These are phyloP conservation scores for Penicillium canariense DNA, from an alignment of 495 filamentous ascomycete genomes.

Conservation along the genomic window DNA sequence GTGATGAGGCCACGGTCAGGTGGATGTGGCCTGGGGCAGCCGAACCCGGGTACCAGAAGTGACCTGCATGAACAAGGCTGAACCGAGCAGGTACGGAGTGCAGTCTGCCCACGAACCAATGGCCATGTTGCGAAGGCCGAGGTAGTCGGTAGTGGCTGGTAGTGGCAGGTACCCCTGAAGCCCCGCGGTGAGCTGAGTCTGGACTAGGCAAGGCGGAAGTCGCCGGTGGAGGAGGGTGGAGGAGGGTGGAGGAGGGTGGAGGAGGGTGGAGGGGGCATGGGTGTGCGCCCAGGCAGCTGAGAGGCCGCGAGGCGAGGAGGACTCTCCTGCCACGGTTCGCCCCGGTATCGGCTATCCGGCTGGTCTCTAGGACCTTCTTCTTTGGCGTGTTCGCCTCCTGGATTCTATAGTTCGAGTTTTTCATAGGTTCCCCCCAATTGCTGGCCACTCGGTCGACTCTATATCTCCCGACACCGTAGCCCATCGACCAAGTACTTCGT, in stretches of 20 bases:
- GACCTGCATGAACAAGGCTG: background rate
- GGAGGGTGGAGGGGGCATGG: too few species aligned
- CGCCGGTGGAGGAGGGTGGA: background rate
- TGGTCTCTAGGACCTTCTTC: background rate
- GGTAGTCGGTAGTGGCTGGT: background rate
- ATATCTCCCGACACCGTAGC: background rate
- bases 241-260: background rate
- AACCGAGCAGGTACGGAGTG: background rate
- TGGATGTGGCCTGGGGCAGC: background rate
- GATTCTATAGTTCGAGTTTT: background rate
- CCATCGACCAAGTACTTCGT: background rate
- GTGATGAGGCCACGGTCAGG: background rate
- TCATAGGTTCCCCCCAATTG: background rate
- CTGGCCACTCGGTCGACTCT: too few species aligned
- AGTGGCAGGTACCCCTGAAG: conserved; percentile 6
- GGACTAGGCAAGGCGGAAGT: conserved; percentile 11
- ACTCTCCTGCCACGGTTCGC: conserved; percentile 4
- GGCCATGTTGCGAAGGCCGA: background rate
- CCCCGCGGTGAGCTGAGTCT: conserved; percentile 20
- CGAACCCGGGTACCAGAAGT: too few species aligned
- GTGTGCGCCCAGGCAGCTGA: too few species aligned
- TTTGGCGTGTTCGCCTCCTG: background rate
- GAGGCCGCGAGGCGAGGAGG: too few species aligned
- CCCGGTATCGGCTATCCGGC: conserved; percentile 28
- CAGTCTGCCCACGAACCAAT: background rate